Evolutionary conservation across 306 rosid genomes (phyloP).

Genomic region (Prinsepia uniflora): DNA sequence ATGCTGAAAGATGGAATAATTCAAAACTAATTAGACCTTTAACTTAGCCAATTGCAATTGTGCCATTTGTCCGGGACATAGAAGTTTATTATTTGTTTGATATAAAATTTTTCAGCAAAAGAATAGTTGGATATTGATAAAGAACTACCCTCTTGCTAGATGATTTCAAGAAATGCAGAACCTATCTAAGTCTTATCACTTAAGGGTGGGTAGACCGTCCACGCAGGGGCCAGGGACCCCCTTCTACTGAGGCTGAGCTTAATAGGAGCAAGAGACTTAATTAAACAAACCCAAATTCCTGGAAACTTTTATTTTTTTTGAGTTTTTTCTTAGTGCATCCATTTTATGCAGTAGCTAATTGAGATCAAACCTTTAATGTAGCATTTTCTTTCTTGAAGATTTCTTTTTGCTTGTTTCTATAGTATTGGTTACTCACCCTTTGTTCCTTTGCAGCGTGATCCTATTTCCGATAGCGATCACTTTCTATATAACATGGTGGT

Average conservation of each 20-base stretch:
- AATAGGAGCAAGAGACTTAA: too few species aligned
- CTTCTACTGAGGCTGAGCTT: too few species aligned
- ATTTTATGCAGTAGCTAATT: neutral
- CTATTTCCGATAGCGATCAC: conserved; percentile 85
- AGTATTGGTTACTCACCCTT: conserved; percentile 21
- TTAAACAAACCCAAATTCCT: neutral
- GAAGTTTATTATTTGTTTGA: neutral
- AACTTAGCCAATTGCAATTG: neutral
- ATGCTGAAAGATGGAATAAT: conserved; percentile 9
- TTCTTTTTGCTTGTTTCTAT: conserved; percentile 6
- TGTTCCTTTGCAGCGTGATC: conserved; percentile 73
- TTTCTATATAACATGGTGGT: conserved; percentile 93
- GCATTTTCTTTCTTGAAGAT: neutral
- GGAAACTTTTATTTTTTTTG: neutral
- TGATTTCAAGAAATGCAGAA: neutral
- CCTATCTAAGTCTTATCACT: neutral
- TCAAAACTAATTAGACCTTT: neutral
- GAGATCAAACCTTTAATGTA: neutral
- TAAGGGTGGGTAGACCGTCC: too few species aligned
- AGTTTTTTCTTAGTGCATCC: neutral
- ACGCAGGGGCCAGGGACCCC: too few species aligned
- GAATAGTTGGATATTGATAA: neutral
- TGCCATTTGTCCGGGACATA: neutral
- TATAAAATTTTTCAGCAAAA: neutral
- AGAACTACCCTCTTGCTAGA: neutral